Evolutionary conservation across 495 filamentous ascomycete genomes (phyloP).

Genomic region (Hypomontagnella submonticulosa): DNA sequence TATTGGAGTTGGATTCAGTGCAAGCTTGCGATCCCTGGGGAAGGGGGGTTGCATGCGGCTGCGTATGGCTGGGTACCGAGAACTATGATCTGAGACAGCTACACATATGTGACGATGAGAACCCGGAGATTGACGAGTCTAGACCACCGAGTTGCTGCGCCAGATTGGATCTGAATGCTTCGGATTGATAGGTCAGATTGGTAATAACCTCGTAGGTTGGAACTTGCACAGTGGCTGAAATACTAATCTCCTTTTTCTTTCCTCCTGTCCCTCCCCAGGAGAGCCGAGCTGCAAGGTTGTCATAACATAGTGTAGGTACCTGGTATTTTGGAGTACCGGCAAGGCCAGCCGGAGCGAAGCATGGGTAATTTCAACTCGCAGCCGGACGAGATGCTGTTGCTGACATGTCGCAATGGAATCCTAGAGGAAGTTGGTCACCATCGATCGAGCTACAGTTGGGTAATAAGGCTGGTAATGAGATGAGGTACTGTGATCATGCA

Average conservation of each 20-base stretch:
- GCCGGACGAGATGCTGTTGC: slow-evolving; percentile 24
- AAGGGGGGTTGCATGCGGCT: slow-evolving; percentile 32
- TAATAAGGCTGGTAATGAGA: slow-evolving; percentile 5
- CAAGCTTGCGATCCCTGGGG: slow-evolving; percentile 23
- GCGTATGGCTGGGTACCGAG: slow-evolving; percentile 6
- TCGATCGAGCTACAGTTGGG: slow-evolving; percentile 11
- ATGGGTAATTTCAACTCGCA: slow-evolving; percentile 35
- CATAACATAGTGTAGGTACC: slow-evolving; percentile 12
- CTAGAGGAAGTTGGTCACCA: slow-evolving; percentile 11
- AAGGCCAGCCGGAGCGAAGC: slow-evolving; percentile 21
- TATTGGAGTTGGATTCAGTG: background rate
- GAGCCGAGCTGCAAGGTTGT: slow-evolving; percentile 18
- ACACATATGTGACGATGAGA: slow-evolving; percentile 5
- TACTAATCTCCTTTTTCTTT: slow-evolving; percentile 18
- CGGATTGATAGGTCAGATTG: slow-evolving; percentile 13
- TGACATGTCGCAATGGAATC: slow-evolving; percentile 27
- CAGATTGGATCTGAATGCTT: slow-evolving; percentile 7
- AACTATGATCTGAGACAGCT: slow-evolving; percentile 21
- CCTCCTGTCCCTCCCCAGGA: too few species aligned
- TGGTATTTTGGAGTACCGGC: slow-evolving; percentile 26
- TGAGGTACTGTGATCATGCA: slow-evolving; percentile 30
- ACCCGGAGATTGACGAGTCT: slow-evolving; percentile 27
- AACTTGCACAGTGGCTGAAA: slow-evolving; percentile 12
- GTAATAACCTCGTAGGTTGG: slow-evolving; percentile 18
- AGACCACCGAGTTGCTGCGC: slow-evolving; percentile 13